Conservation (phyloP, 1,284 basidiomycete species). For the Malassezia cuniculi region DNA sequence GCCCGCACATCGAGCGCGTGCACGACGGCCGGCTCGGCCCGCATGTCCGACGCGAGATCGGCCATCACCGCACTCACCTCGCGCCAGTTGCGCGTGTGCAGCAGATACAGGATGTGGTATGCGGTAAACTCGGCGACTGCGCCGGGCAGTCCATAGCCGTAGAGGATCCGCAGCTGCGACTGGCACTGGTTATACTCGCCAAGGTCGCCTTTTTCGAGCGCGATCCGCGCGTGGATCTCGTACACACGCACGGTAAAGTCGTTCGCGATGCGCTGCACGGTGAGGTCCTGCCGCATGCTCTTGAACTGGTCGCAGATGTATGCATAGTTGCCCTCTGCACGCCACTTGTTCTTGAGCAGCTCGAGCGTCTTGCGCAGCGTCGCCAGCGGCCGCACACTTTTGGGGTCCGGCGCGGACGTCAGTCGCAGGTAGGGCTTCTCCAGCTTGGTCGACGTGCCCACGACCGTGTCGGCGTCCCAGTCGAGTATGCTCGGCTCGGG, state of each 20-base stretch:
- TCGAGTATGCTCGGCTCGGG: conserved; percentile 60
- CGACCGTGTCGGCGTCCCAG: conserved; percentile 91
- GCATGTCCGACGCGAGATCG: conserved; percentile 82
- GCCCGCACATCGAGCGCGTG: conserved; percentile 83
- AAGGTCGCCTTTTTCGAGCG: conserved; percentile 87
- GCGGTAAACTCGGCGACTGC: conserved; percentile 89
- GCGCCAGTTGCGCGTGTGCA: conserved; percentile 89
- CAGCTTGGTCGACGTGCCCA: conserved; percentile 71
- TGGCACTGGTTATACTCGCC: conserved; percentile 99
- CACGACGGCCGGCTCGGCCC: conserved; percentile 61
- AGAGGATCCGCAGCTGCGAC: conserved; percentile 73
- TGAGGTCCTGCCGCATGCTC: conserved; percentile 89
- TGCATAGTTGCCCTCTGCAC: conserved; percentile 66
- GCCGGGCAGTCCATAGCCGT: conserved; percentile 80
- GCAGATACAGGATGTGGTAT: conserved; percentile 88
- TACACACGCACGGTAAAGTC: conserved; percentile 96
- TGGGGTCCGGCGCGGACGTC: conserved; percentile 87
- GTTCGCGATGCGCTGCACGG: conserved; percentile 98
- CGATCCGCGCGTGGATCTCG: conserved; percentile 95
- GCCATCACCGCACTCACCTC: conserved; percentile 91
- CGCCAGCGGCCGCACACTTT: conserved; percentile 76
- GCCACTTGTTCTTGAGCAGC: conserved; percentile 80
- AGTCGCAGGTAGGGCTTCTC: conserved; percentile 94
- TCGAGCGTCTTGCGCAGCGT: conserved; percentile 72
- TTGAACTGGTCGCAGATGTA: conserved; percentile 99